Evolutionary conservation across 2,329 filamentous ascomycete species (phyloP), one percentile per base, ranked within the genome.

Genomic region (Nannizziopsis arthrosporioides): DNA sequence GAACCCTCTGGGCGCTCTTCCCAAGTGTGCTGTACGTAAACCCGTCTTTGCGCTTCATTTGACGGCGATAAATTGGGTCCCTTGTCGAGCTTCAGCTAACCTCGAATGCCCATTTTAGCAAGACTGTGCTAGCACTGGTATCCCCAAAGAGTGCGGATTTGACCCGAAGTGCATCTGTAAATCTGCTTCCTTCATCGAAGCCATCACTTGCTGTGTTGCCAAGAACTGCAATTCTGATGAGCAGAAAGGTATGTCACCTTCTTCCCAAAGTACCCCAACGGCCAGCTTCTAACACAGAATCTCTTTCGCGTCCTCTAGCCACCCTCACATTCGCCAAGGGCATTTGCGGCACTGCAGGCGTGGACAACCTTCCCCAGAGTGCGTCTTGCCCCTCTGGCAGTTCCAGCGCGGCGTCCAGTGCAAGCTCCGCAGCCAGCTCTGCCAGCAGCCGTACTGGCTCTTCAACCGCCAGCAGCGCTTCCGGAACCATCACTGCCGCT

Each of bases 1-100:
- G 59, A 57, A 58, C 35, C 27, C 40, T 12, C 58, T 72, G 49
- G 55, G 58, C 27, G 59, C 57, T 35, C 69, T 76, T 42, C 79
- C 76, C 12, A 51, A 53, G 8, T 82, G 73, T 57, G 77, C 77
- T 54, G 77, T 81, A 69, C 59, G 75, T 71, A 8, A n/a, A 17
- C 9, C 8, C 17, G 5, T 2, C 17, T 32, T 9, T 31, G 15
- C n/a, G 34, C 19, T 27, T 27, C 7, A 7, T 7, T 27, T 27
- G 22, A 27, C 7, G 22, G 7, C 22, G n/a, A n/a, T n/a, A n/a
- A n/a, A n/a, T n/a, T n/a, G n/a, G n/a, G n/a, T n/a, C n/a, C n/a
- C n/a, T n/a, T n/a, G n/a, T n/a, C n/a, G n/a, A n/a, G n/a, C n/a
- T n/a, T n/a, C 27, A 22, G 18, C 22, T 36, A 17, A 47, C 17